These are phyloP conservation scores for Paecilomyces variotii DNA, from an alignment of 2,329 filamentous ascomycete genomes.

Conservation along the genomic window DNA sequence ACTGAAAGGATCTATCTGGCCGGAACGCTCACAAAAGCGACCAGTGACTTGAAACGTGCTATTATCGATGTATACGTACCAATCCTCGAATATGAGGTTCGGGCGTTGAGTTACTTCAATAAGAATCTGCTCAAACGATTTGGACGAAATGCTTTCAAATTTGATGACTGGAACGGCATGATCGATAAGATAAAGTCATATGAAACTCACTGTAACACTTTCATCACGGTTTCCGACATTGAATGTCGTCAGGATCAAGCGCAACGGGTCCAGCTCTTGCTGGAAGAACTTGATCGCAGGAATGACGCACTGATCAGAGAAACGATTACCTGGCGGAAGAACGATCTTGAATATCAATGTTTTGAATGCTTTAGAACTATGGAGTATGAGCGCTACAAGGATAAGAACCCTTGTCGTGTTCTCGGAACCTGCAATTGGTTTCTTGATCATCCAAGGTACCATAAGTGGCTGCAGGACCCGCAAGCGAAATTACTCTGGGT, in stretches of 20 bases:
- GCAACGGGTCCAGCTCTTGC: neutral
- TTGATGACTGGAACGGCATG: conserved; percentile 3
- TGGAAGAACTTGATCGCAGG: conserved; percentile 1
- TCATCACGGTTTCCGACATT: neutral
- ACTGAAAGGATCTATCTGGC: neutral
- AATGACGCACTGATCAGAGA: neutral
- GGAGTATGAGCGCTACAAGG: conserved; percentile 6
- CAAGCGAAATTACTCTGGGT: conserved; percentile 17
- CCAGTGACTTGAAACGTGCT: neutral
- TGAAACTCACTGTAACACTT: neutral
- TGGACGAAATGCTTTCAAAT: conserved; percentile 1
- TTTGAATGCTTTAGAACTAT: conserved; percentile 4
- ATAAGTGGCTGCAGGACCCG: conserved; percentile 13
- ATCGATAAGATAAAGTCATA: neutral
- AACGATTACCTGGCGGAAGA: neutral
- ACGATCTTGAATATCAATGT: neutral
- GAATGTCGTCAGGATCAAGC: neutral
- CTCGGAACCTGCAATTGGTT: conserved; percentile 27
- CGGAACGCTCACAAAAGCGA: neutral
- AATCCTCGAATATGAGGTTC: neutral
- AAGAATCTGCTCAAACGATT: conserved; percentile 1
- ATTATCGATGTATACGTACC: neutral
- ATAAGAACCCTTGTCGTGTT: conserved; percentile 10
- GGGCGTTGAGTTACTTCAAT: neutral
- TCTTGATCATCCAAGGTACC: conserved; percentile 14